Evolutionary conservation across 441 rosid species (phyloP), one percentile per base, ranked within the genome.

Genomic region (Populus hybrid): DNA sequence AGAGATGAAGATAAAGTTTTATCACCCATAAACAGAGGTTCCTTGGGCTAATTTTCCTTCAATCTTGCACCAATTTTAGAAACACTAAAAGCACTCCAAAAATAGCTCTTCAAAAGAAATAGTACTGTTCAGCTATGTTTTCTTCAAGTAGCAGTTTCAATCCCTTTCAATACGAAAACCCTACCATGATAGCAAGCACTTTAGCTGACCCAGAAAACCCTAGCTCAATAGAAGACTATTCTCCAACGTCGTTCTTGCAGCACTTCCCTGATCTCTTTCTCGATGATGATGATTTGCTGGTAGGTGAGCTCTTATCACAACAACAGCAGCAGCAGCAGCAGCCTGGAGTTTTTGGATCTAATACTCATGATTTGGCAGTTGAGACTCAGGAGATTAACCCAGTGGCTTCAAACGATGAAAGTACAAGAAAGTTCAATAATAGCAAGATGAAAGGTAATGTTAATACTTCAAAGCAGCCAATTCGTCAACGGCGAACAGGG

Each of bases 151-250:
- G 77, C 77, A 79, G 77, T 84, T 80, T 79, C 77, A 77, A 83
- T 34, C 81, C 82, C 78, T 83, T 81, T 81, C 76, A 85, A 24
- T 88, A 83, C 68, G 42, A 80, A 23, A 73, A 50, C 76, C 82
- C 71, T 24, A 28, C 18, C 71, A 81, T 76, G 79, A 76, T 78
- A 70, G 84, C 81, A 64, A 78, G 70, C 80, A 82, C 85, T 78
- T 75, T 73, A 71, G 70, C 82, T 28, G 79, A 81, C 68, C 70
- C 81, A 67, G 76, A 82, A 83, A 83, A 84, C 87, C 87, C 90
- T 75, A 84, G 34, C 68, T 79, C 79, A 50, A 16, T 64, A 23
- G 79, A 81, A 35, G 35, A 72, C 30, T 63, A 76, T 24, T 71
- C 81, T 67, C 76, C 82, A 57, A 78, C 84, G 18, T 66, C 72